Evolutionary conservation across 2,329 filamentous ascomycete species (phyloP).

Genomic region (Cladophialophora immunda): DNA sequence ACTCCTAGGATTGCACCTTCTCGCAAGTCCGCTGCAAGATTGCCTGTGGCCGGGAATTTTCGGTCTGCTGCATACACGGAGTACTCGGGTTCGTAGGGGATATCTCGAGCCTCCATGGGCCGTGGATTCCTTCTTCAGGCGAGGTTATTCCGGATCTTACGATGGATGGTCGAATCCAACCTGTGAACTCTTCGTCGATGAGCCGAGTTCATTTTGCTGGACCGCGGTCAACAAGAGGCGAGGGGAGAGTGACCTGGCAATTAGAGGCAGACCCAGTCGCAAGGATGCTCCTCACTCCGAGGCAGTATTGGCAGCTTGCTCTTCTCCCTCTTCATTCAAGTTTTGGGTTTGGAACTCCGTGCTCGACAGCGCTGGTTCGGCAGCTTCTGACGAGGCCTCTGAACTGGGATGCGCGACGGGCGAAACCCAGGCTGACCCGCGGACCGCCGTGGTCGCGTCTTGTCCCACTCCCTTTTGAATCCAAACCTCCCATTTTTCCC

Average conservation of each 20-base stretch:
- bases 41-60: neutral
- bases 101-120: neutral
- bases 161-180: neutral
- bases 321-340: neutral
- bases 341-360: neutral
- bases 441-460: constrained; percentile 33
- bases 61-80: neutral
- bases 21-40: no score
- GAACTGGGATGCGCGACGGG: neutral
- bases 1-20: neutral
- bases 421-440: constrained; percentile 27
- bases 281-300: neutral
- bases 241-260: neutral
- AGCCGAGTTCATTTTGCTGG: neutral
- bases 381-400: neutral
- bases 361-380: neutral
- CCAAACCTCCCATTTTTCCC: constrained; percentile 66
- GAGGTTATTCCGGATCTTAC: neutral
- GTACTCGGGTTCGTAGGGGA: neutral
- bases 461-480: constrained; percentile 35
- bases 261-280: neutral
- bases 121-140: neutral
- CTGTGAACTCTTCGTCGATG: neutral
- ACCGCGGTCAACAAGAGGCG: neutral
- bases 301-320: neutral